Conservation (phyloP, 768 basidiomycete genomes). For the Fomitopsis pulvina region DNA sequence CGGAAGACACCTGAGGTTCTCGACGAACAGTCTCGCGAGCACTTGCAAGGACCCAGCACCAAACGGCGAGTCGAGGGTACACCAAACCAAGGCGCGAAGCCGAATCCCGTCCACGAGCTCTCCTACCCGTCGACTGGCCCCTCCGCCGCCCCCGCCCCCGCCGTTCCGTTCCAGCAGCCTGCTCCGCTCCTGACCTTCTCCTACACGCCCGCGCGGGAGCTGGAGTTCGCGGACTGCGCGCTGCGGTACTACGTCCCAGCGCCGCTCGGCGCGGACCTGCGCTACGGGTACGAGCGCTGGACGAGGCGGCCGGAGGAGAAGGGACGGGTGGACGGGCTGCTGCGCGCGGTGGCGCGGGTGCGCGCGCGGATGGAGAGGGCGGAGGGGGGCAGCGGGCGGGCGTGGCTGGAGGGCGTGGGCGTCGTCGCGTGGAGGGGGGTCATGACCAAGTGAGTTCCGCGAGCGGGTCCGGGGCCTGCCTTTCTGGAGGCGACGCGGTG, state of each 20-base stretch:
- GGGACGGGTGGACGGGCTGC: constrained; percentile 61
- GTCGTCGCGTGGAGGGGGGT: constrained; percentile 76
- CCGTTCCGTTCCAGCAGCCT: constrained; percentile 60
- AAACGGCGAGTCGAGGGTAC: background rate
- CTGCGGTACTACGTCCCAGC: constrained; percentile 68
- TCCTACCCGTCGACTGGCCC: background rate
- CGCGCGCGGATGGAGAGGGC: constrained; percentile 28
- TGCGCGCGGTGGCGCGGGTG: constrained; percentile 48
- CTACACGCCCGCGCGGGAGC: constrained; percentile 46
- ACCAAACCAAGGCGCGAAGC: no score
- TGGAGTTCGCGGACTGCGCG: constrained; percentile 63
- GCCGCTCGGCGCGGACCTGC: constrained; percentile 57
- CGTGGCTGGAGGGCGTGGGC: constrained; percentile 37
- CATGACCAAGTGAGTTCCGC: constrained; percentile 78
- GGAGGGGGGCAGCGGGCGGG: constrained; percentile 23
- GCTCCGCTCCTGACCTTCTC: constrained; percentile 66
- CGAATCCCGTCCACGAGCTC: background rate
- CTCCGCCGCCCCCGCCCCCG: background rate
- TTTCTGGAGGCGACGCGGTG: background rate
- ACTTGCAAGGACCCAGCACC: no score
- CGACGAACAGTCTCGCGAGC: background rate
- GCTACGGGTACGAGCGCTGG: constrained; percentile 72
- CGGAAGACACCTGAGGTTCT: background rate
- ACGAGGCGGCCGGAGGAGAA: constrained; percentile 55
- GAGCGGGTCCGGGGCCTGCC: no score